phyloP scores from a whole-genome alignment of 129 eudicot genomes.

The Rutidosis leptorrhynchoides region DNA sequence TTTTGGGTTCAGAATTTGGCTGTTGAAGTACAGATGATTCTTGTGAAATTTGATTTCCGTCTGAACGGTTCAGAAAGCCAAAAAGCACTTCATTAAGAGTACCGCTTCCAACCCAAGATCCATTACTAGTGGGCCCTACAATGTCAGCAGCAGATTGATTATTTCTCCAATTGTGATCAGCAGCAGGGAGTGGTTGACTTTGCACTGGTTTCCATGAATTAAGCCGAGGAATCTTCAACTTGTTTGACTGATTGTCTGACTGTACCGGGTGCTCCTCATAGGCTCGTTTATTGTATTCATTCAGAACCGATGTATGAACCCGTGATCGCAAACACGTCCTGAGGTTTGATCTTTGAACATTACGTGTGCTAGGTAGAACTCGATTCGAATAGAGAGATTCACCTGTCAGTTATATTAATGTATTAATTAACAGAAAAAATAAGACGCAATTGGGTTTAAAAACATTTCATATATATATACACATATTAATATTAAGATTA shows the following conservation, averaged over 20 bases:
- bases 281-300: constrained; percentile 14
- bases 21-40: too few relatives aligned
- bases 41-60: constrained; percentile 22
- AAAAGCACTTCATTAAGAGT: constrained; percentile 21
- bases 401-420: constrained; percentile 4
- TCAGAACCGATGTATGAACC: constrained; percentile 15
- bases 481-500: too few relatives aligned
- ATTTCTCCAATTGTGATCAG: too few relatives aligned
- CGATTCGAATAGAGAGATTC: not conserved
- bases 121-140: constrained; percentile 10
- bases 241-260: constrained; percentile 8
- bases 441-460: not conserved
- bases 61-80: constrained; percentile 23
- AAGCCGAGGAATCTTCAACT: constrained; percentile 14
- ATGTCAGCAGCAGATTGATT: too few relatives aligned
- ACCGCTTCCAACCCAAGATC: constrained; percentile 14
- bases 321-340: constrained; percentile 5
- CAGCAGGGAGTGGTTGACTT: constrained; percentile 9
- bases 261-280: constrained; percentile 22
- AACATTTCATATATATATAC: not conserved
- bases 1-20: too few relatives aligned
- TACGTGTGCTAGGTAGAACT: too few relatives aligned
- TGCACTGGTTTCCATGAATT: constrained; percentile 2
- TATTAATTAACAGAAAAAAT: not conserved
- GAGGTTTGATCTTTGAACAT: constrained; percentile 16